Evolutionary conservation across 1,284 basidiomycete genomes (phyloP).

Genomic region (Ceratorhiza oryzae-sativae): DNA sequence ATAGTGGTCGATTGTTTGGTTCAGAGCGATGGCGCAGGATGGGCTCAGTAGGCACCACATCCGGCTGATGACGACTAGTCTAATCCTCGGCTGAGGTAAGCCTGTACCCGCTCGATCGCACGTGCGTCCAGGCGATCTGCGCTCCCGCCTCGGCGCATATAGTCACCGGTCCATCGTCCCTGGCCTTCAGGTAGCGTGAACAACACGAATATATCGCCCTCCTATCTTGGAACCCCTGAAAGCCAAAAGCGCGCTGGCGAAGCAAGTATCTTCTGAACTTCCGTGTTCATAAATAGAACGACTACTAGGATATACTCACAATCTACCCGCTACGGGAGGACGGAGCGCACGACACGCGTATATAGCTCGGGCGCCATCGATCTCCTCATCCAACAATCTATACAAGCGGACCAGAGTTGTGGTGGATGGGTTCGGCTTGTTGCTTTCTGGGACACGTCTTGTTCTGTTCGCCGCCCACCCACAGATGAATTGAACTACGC

Average conservation of each 20-base stretch:
- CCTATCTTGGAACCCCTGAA: background rate
- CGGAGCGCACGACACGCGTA: background rate
- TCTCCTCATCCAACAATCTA: background rate
- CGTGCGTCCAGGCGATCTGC: conserved; percentile 19
- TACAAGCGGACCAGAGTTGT: too few species aligned
- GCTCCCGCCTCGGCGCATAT: conserved; percentile 22
- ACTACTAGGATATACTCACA: background rate
- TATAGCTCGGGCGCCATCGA: background rate
- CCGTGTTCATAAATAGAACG: background rate
- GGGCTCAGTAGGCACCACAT: background rate
- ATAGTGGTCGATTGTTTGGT: background rate
- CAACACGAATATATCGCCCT: background rate
- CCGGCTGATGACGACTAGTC: conserved; percentile 5
- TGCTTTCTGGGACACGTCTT: too few species aligned
- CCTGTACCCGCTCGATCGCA: conserved; percentile 9
- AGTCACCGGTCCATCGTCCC: background rate
- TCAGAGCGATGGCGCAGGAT: background rate
- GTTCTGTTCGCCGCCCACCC: too few species aligned
- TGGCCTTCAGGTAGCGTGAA: background rate
- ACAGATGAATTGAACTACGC: too few species aligned
- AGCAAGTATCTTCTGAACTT: background rate
- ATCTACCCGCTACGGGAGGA: background rate
- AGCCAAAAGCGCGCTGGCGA: conserved; percentile 8
- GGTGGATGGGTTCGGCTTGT: too few species aligned
- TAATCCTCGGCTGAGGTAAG: conserved; percentile 14